Evolutionary conservation across 148 eudicot genomes (phyloP).

Genomic region (Arbutus unedo): DNA sequence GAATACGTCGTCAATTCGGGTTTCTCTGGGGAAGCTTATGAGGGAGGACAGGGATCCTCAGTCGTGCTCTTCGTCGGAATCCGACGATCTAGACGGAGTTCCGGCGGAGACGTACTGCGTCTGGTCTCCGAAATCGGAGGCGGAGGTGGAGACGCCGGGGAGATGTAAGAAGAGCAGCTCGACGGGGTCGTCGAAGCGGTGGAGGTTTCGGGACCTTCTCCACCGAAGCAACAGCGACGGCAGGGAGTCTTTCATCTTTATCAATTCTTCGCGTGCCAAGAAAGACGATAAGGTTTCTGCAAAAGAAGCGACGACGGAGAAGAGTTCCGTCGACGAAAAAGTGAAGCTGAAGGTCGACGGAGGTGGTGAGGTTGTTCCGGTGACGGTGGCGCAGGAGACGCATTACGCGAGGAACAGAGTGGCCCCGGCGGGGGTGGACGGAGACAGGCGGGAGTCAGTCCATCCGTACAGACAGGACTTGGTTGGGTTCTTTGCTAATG

Average conservation of each 20-base stretch:
- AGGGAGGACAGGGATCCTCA: constrained; percentile 43
- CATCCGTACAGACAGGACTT: constrained; percentile 54
- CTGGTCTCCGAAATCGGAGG: constrained; percentile 48
- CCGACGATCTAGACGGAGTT: constrained; percentile 70
- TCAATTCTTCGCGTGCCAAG: constrained; percentile 11
- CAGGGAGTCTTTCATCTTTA: constrained; percentile 39
- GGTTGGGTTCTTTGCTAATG: constrained; percentile 50
- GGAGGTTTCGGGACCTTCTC: constrained; percentile 61
- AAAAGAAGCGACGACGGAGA: constrained; percentile 6
- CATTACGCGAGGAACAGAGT: constrained; percentile 1
- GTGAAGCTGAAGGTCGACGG: constrained; percentile 5
- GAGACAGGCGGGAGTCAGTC: constrained; percentile 30
- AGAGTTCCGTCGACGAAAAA: neutral
- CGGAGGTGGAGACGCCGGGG: constrained; percentile 20
- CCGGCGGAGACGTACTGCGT: constrained; percentile 68
- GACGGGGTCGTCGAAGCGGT: constrained; percentile 60
- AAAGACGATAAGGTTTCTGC: constrained; percentile 15
- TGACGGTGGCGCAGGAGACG: neutral
- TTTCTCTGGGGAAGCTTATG: constrained; percentile 52
- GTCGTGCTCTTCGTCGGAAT: constrained; percentile 59
- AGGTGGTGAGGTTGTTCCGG: constrained; percentile 8
- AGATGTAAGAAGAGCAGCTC: constrained; percentile 58
- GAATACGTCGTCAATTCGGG: constrained; percentile 20
- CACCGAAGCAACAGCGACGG: constrained; percentile 78
- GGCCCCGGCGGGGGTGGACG: constrained; percentile 4